phyloP scores from a whole-genome alignment of 2,329 filamentous ascomycete genomes.

The Coleophoma crateriformis region DNA sequence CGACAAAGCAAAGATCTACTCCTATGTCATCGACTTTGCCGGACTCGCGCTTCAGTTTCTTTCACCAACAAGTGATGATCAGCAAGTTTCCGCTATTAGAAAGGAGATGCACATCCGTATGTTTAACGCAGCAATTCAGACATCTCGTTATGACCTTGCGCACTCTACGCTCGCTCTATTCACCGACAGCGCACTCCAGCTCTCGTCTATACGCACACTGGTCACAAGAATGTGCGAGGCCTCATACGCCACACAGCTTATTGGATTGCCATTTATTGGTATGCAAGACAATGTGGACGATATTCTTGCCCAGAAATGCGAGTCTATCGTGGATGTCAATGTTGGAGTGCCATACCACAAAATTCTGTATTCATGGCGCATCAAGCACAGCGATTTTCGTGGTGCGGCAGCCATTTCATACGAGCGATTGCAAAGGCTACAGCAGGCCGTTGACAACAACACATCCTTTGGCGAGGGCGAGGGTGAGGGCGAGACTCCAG shows the following conservation, averaged over 20 bases:
- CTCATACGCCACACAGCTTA: constrained; percentile 60
- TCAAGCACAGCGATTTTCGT: constrained; percentile 81
- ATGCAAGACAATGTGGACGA: constrained; percentile 76
- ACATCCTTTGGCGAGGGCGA: constrained; percentile 31
- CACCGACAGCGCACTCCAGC: constrained; percentile 65
- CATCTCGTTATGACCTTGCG: constrained; percentile 74
- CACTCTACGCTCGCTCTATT: constrained; percentile 75
- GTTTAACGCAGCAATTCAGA: constrained; percentile 76
- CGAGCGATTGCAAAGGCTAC: constrained; percentile 58
- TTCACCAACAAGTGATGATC: constrained; percentile 7
- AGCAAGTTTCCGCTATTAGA: constrained; percentile 31
- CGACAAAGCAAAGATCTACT: constrained; percentile 70
- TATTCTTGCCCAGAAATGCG: constrained; percentile 67
- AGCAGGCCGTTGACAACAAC: constrained; percentile 52
- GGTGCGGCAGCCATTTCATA: constrained; percentile 63
- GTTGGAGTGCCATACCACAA: constrained; percentile 72
- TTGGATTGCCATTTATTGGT: constrained; percentile 72
- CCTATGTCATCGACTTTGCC: constrained; percentile 80
- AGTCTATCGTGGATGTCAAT: constrained; percentile 59
- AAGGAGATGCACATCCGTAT: constrained; percentile 76
- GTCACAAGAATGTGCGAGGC: constrained; percentile 64
- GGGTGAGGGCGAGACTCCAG: constrained; percentile 56
- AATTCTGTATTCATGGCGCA: constrained; percentile 86
- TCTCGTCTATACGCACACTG: constrained; percentile 65
- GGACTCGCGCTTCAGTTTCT: constrained; percentile 65